Percentiles rank a stretch among this genome's conserved stretches.
These are phyloP conservation scores for Leccinum pallidistipes DNA, from an alignment of 1,284 basidiomycete genomes.

Conservation along the genomic window DNA sequence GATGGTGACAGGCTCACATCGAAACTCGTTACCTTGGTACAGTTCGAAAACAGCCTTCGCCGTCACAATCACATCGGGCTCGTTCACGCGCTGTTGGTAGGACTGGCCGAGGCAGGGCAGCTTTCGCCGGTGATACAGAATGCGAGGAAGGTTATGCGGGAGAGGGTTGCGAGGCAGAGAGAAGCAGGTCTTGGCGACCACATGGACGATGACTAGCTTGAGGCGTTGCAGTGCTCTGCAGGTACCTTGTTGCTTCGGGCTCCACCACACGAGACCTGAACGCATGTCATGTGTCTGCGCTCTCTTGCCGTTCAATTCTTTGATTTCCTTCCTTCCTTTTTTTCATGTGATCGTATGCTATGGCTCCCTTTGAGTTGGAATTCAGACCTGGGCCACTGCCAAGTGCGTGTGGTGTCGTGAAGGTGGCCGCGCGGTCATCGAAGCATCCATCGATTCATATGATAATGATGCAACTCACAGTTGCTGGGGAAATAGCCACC, in stretches of 20 bases:
- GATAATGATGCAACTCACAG: neutral
- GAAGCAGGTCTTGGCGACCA: constrained; percentile 26
- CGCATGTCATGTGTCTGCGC: neutral
- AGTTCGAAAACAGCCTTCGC: constrained; percentile 83
- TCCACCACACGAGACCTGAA: neutral
- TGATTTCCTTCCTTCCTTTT: neutral
- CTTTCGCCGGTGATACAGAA: constrained; percentile 49
- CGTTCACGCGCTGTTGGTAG: constrained; percentile 66
- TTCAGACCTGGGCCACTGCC: constrained; percentile 2
- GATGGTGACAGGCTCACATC: neutral
- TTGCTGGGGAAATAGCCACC: constrained; percentile 16
- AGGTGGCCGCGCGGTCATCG: neutral
- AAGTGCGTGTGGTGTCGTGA: neutral
- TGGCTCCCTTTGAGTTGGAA: constrained; percentile 3
- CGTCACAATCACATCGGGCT: constrained; percentile 84
- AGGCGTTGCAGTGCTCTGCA: constrained; percentile 5
- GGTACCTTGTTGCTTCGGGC: neutral
- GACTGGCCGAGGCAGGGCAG: constrained; percentile 65
- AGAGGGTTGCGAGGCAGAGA: constrained; percentile 30
- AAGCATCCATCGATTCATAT: neutral
- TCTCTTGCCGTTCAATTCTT: constrained; percentile 1
- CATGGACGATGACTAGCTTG: constrained; percentile 31
- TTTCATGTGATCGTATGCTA: constrained; percentile 11
- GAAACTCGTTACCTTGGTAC: neutral
- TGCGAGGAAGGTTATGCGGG: constrained; percentile 38